Conservation (phyloP, 208 protist species). For the Angomonas ambiguus region DNA sequence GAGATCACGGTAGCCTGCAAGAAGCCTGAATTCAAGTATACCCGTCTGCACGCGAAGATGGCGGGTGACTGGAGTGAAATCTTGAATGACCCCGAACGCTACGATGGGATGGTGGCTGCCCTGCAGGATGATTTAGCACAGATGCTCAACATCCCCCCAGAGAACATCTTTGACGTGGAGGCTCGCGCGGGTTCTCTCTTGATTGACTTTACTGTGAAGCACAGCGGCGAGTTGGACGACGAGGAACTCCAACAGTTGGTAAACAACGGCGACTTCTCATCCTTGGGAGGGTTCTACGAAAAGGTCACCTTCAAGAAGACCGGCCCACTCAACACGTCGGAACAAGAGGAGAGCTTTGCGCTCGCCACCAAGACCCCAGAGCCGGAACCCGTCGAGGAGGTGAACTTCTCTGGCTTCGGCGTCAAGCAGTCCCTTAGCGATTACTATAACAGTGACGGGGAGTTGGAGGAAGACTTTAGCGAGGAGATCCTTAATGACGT, state of each 20-base stretch:
- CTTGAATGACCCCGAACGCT: slow-evolving; percentile 35
- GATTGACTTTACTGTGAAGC: slow-evolving; percentile 63
- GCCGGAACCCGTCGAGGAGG: slow-evolving; percentile 2
- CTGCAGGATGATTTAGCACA: slow-evolving; percentile 38
- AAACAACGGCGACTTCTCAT: slow-evolving; percentile 51
- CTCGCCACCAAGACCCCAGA: slow-evolving; percentile 12
- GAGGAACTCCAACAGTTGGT: slow-evolving; percentile 58
- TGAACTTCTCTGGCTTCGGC: slow-evolving; percentile 59
- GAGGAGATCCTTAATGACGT: slow-evolving; percentile 31
- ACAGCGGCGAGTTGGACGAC: slow-evolving; percentile 52
- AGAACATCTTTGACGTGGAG: slow-evolving; percentile 48
- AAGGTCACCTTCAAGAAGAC: slow-evolving; percentile 55
- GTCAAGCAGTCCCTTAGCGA: slow-evolving; percentile 36
- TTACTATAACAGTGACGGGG: slow-evolving; percentile 55
- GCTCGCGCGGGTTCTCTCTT: slow-evolving; percentile 35
- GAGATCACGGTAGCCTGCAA: slow-evolving; percentile 45
- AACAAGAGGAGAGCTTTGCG: slow-evolving; percentile 36
- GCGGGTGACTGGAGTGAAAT: slow-evolving; percentile 57
- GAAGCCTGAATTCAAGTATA: slow-evolving; percentile 38
- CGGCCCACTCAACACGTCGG: slow-evolving; percentile 54
- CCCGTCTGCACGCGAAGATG: slow-evolving; percentile 59
- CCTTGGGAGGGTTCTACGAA: slow-evolving; percentile 60
- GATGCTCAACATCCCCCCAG: slow-evolving; percentile 35
- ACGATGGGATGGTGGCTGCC: slow-evolving; percentile 33
- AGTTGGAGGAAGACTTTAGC: slow-evolving; percentile 42